Percentiles rank a stretch among this genome's conserved stretches.
Conservation (phyloP, 2,329 filamentous ascomycete species). For the Alternaria infectoria region DNA sequence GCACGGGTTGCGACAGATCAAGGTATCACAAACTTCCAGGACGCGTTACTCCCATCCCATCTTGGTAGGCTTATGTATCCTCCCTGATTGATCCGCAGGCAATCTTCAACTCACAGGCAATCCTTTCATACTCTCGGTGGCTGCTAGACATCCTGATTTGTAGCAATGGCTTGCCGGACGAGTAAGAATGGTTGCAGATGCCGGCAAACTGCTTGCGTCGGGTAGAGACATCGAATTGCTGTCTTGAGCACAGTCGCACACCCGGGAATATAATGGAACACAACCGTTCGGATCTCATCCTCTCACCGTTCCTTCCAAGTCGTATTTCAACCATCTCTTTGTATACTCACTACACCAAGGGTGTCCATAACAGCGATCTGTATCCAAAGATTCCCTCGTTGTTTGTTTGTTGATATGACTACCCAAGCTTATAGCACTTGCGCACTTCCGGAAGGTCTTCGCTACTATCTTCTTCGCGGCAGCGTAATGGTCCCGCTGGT, state of each 20-base stretch:
- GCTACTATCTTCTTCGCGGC: conserved; percentile 49
- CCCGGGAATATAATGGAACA: background rate
- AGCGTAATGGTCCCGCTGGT: conserved; percentile 49
- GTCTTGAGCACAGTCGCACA: conserved; percentile 15
- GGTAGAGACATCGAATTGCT: conserved; percentile 14
- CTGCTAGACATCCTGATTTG: background rate
- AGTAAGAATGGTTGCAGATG: background rate
- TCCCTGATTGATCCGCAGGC: background rate
- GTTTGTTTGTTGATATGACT: conserved; percentile 10
- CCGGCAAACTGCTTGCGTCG: conserved; percentile 4
- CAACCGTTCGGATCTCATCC: background rate
- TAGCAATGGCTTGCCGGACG: background rate
- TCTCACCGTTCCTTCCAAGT: background rate
- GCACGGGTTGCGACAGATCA: background rate
- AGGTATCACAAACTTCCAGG: background rate
- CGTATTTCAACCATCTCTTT: background rate
- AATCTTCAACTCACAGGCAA: background rate
- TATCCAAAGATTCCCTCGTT: background rate
- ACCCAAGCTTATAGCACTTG: background rate
- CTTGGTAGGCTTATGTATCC: background rate
- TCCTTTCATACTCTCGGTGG: background rate
- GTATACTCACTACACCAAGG: background rate
- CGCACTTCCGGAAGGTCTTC: conserved; percentile 23
- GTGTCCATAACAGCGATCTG: background rate
- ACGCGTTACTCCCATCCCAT: background rate